These are phyloP conservation scores for Aurinia saxatilis DNA, from an alignment of 345 rosid species.

Conservation along the genomic window DNA sequence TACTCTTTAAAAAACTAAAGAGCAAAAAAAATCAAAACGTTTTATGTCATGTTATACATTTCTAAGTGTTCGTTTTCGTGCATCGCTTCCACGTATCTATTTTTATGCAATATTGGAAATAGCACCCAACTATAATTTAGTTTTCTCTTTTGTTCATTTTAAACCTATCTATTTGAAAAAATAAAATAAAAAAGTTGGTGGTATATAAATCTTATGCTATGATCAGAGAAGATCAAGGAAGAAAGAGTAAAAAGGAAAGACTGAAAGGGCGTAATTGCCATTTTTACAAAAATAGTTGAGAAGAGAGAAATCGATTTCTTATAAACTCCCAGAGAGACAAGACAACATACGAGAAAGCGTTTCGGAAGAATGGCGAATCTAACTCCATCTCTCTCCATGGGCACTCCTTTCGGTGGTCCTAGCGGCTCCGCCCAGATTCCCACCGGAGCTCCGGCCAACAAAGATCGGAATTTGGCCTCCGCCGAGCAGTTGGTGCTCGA, in stretches of 20 bases:
- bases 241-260: neutral
- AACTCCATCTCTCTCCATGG: slow-evolving; percentile 62
- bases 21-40: too few relatives aligned
- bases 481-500: slow-evolving; percentile 93
- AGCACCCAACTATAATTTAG: too few relatives aligned
- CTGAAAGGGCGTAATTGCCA: neutral
- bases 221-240: too few relatives aligned
- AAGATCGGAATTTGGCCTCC: slow-evolving; percentile 85
- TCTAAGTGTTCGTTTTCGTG: too few relatives aligned
- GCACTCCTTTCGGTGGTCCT: slow-evolving; percentile 52
- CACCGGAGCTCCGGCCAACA: slow-evolving; percentile 46
- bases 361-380: slow-evolving; percentile 62
- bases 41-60: too few relatives aligned
- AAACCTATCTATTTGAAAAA: too few relatives aligned
- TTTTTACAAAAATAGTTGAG: neutral
- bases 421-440: slow-evolving; percentile 32
- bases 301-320: neutral
- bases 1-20: too few relatives aligned
- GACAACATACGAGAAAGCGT: neutral
- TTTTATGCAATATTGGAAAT: too few relatives aligned
- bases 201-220: too few relatives aligned
- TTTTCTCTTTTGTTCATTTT: too few relatives aligned
- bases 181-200: too few relatives aligned
- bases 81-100: too few relatives aligned
- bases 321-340: neutral